Evolutionary conservation across 495 filamentous ascomycete genomes (phyloP), one percentile per base, ranked within the genome.

Genomic region (Elaphomyces granulatus): DNA sequence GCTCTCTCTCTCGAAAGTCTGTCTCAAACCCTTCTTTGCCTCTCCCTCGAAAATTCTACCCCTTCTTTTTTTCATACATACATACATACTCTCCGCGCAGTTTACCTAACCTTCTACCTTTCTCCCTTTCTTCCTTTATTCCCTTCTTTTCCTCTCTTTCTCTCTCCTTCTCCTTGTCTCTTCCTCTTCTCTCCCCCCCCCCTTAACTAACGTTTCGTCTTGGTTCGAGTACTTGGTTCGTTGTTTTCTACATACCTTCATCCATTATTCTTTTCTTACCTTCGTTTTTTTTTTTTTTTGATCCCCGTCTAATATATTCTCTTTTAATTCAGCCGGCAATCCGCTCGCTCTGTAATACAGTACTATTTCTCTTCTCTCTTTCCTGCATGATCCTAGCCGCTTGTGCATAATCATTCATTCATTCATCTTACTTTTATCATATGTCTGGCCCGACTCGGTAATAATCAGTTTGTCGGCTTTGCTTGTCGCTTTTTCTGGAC

Each of bases 161-260:
- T 35, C 49, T 45, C 45, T 53, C 41, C 47, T 51, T 40, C 48
- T 46, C 41, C 45, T 42, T 42, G 44, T 47, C 45, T 48, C 48
- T 50, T 55, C 53, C 45, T 54, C 50, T 48, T 50, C 54, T 63
- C 44, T 53, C 56, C 53, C 56, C 59, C 45, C 55, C 56, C 34
- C 41, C 45, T n/a, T n/a, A n/a, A n/a, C n/a, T n/a, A n/a, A n/a
- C n/a, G n/a, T 47, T 57, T 26, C 37, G 54, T 61, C 46, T 45
- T 64, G 45, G 37, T 42, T 37, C 32, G n/a, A 16, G 17, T 28
- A 28, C 23, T 6, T 28, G 23, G 23, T 12, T n/a, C 23, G 23
- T 30, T 34, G 12, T 15, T 37, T 23, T 21, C 30, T 32, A 20
- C 40, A 46, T 46, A 37, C 34, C 40, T 38, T 42, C 21, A 33